Base-by-base conservation (phyloP, 2,329 filamentous ascomycete genomes). In the Diaporthe sp. region DNA sequence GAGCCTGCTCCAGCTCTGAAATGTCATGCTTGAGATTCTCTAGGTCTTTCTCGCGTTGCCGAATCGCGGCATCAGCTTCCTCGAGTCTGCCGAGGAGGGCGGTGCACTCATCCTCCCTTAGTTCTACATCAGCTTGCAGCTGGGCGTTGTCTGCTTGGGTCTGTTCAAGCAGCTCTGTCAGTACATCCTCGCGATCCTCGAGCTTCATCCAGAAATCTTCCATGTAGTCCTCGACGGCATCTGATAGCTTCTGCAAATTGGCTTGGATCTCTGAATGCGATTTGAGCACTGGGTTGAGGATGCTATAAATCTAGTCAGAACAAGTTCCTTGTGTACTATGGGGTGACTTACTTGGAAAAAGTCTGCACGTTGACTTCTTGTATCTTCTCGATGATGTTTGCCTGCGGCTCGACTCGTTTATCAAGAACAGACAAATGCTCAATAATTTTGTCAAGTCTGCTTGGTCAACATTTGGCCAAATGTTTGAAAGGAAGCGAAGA, bases 1-100 rank as follows among this genome's bases (percentile, higher is more conserved):
- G 72, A 19, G 61, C 68, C 57, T 45, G 60, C 25, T 79, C 77
- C 17, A 80, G 75, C 30, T 77, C 76, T 2, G 72, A 61, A 3
- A 81, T 77, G 0, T 78, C 73, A 22, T 75, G 54, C 9, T 71
- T 67, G 25, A 77, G 75, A 4, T 75, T 42, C 4, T 70, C 55
- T 68, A 76, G 45, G 5, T 33, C 35, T 28, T 33, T 45, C 47
- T 72, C 70, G 4, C 47, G 45, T 35, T 64, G 33, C 25, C 9
- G 70, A 42, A 25, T n/a, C 4, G 38, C 42, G 38, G 33, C n/a
- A n/a, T n/a, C 47, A 22, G 57, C 60, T 30, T 64, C 15, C 9
- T 60, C 35, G 25, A 72, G 33, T 35, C 35, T 54, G 33, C 28
- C 15, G 35, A 42, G 40, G 8, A 72, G 45, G n/a, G 22, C 19